These are phyloP conservation scores for Escovopsis weberi DNA, from an alignment of 2,329 filamentous ascomycete genomes.

Conservation along the genomic window DNA sequence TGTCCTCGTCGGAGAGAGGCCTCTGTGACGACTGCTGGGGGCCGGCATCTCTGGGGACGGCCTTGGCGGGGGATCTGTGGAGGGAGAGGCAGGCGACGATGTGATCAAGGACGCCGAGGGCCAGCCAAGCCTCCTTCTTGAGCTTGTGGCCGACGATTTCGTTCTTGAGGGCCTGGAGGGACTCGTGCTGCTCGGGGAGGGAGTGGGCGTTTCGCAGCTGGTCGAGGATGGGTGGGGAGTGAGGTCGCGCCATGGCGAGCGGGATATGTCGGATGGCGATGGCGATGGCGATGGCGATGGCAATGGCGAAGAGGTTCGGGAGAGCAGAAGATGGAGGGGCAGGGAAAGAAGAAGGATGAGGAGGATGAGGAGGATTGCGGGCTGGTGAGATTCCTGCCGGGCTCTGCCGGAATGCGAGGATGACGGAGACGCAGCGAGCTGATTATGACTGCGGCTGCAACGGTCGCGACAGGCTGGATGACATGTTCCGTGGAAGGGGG, in stretches of 20 bases:
- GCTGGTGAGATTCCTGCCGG: neutral
- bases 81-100: constrained; percentile 32
- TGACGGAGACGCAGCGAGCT: no score
- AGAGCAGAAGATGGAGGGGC: neutral
- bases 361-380: neutral
- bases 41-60: constrained; percentile 25
- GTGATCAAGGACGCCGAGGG: constrained; percentile 50
- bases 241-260: constrained; percentile 37
- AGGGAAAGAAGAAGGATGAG: neutral
- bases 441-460: no score
- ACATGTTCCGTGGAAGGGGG: no score
- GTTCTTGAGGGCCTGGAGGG: constrained; percentile 68
- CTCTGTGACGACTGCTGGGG: constrained; percentile 19
- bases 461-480: no score
- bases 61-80: constrained; percentile 17
- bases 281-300: neutral
- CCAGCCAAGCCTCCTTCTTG: constrained; percentile 69
- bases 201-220: constrained; percentile 41
- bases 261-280: neutral
- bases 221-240: constrained; percentile 37
- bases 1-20: constrained; percentile 45
- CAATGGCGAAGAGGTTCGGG: neutral
- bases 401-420: no score
- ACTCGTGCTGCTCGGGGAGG: constrained; percentile 37
- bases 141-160: constrained; percentile 78